These are phyloP conservation scores for Trifolium fragiferum DNA, from an alignment of 306 rosid genomes.

Conservation along the genomic window DNA sequence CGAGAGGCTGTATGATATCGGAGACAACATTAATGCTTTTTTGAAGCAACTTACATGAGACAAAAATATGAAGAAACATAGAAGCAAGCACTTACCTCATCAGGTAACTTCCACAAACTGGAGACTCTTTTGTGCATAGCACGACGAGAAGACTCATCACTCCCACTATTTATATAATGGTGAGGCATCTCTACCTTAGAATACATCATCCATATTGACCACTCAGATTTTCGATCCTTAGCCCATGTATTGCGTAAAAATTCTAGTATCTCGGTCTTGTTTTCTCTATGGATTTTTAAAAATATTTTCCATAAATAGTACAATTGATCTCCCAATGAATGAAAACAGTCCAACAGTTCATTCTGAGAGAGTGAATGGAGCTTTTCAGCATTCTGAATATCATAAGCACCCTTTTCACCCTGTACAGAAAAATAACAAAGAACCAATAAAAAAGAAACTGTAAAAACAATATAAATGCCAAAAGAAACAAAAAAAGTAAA, in stretches of 20 bases:
- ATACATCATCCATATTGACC: conserved; percentile 98
- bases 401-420: conserved; percentile 54
- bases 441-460: conserved; percentile 33
- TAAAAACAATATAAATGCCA: conserved; percentile 24
- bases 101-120: conserved; percentile 69
- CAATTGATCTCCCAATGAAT: conserved; percentile 75
- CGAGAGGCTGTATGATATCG: conserved; percentile 71
- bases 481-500: background rate
- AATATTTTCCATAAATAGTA: conserved; percentile 80
- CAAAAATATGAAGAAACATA: conserved; percentile 27
- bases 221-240: conserved; percentile 82
- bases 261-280: conserved; percentile 70
- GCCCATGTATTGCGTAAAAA: conserved; percentile 72
- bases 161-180: conserved; percentile 64
- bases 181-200: conserved; percentile 97
- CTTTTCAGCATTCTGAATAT: conserved; percentile 53
- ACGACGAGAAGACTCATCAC: conserved; percentile 58
- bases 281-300: conserved; percentile 77
- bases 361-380: conserved; percentile 52
- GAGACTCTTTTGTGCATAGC: conserved; percentile 66
- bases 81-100: conserved; percentile 70
- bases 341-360: conserved; percentile 55
- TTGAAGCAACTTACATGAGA: conserved; percentile 31
- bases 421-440: conserved; percentile 38
- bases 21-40: conserved; percentile 33